Conservation (phyloP, 2,329 filamentous ascomycete species). For the Apiospora pterosperma region DNA sequence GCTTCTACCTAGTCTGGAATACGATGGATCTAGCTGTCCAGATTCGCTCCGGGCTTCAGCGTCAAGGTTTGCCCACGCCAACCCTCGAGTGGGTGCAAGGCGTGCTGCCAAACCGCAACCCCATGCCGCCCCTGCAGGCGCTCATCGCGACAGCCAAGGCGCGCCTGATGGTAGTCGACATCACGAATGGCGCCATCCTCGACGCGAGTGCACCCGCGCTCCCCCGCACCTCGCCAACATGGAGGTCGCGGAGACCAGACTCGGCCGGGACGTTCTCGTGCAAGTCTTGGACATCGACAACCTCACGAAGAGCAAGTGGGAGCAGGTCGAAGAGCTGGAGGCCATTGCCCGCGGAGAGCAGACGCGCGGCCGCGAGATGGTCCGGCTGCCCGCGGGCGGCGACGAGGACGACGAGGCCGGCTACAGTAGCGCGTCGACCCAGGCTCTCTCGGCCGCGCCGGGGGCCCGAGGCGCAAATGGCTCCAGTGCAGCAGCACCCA, state of each 20-base stretch:
- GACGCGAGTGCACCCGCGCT: constrained; percentile 36
- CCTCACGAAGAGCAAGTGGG: constrained; percentile 74
- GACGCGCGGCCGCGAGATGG: constrained; percentile 74
- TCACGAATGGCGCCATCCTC: constrained; percentile 58
- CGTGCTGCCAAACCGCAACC: constrained; percentile 55
- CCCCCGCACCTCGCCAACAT: constrained; percentile 54
- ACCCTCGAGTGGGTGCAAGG: constrained; percentile 58
- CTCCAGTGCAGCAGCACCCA: constrained; percentile 23
- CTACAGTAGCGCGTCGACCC: constrained; percentile 29
- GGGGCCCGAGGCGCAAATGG: constrained; percentile 7
- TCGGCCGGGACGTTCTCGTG: constrained; percentile 64
- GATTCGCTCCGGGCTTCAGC: constrained; percentile 45
- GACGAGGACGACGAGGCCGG: constrained; percentile 47
- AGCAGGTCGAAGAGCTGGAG: constrained; percentile 81
- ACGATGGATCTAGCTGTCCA: constrained; percentile 41
- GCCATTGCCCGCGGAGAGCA: constrained; percentile 69
- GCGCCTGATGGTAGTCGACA: constrained; percentile 74
- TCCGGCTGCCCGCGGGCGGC: constrained; percentile 54
- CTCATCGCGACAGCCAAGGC: constrained; percentile 77
- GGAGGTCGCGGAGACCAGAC: constrained; percentile 48
- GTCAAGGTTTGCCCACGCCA: constrained; percentile 51
- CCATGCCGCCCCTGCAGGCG: constrained; percentile 61
- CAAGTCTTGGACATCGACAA: constrained; percentile 89
- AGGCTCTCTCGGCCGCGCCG: constrained; percentile 9
- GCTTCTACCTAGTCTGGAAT: neutral